Conservation (phyloP, 371 early-diverging fungal genomes). For the Sanchytrium tribonematis region DNA sequence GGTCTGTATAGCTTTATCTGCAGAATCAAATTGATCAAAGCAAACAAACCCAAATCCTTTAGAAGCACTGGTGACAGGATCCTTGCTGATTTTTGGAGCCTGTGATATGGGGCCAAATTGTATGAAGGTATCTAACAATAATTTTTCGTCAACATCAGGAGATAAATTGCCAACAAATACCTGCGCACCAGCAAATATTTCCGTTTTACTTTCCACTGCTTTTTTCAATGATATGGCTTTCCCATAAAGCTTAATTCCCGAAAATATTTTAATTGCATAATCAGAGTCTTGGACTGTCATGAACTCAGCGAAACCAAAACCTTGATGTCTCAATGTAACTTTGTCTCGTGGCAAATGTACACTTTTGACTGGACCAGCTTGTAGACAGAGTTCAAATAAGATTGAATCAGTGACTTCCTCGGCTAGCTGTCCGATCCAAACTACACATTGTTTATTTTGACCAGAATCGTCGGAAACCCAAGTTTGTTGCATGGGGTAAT, state of each 20-base stretch:
- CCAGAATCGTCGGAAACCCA: background rate
- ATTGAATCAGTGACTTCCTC: slow-evolving; percentile 71
- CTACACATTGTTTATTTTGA: slow-evolving; percentile 6
- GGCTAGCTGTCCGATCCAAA: slow-evolving; percentile 88
- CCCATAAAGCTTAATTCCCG: slow-evolving; percentile 49
- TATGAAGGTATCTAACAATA: slow-evolving; percentile 78
- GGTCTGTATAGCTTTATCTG: slow-evolving; percentile 81
- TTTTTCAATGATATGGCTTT: slow-evolving; percentile 88
- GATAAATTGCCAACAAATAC: slow-evolving; percentile 86
- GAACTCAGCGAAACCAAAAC: slow-evolving; percentile 88
- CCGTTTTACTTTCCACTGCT: slow-evolving; percentile 29
- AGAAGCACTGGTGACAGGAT: slow-evolving; percentile 51
- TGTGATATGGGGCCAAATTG: slow-evolving; percentile 70
- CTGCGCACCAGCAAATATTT: slow-evolving; percentile 78
- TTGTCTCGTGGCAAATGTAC: slow-evolving; percentile 90
- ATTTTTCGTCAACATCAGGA: slow-evolving; percentile 58
- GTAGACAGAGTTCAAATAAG: slow-evolving; percentile 90
- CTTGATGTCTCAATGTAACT: slow-evolving; percentile 73
- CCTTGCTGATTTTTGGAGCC: slow-evolving; percentile 46
- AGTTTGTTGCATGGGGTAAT: background rate
- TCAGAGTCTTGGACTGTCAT: slow-evolving; percentile 78
- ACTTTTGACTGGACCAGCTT: slow-evolving; percentile 84
- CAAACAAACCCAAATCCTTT: slow-evolving; percentile 83
- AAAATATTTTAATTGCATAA: slow-evolving; percentile 51
- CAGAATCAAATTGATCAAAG: slow-evolving; percentile 73